These are phyloP conservation scores for Neofusicoccum kwambonambiense DNA, from an alignment of 2,329 filamentous ascomycete species.

Conservation along the genomic window DNA sequence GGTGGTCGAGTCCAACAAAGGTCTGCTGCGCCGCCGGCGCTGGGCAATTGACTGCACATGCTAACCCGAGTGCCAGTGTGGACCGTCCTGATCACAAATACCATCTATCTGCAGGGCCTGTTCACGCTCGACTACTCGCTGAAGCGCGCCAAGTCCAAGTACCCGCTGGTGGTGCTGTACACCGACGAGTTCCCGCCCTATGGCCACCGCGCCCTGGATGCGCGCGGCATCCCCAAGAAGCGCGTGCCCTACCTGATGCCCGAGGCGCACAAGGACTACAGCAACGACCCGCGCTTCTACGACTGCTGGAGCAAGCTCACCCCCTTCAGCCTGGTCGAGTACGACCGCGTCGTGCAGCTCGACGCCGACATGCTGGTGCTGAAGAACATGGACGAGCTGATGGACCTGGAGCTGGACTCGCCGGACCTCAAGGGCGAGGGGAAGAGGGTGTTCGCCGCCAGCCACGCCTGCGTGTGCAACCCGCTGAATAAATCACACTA, in stretches of 20 bases:
- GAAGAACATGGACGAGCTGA: conserved; percentile 87
- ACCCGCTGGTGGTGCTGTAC: conserved; percentile 80
- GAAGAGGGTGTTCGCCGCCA: conserved; percentile 72
- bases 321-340: conserved; percentile 73
- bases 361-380: conserved; percentile 86
- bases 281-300: conserved; percentile 78
- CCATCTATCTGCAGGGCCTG: conserved; percentile 76
- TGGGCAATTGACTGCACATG: background rate
- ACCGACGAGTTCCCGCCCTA: conserved; percentile 71
- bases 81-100: conserved; percentile 85
- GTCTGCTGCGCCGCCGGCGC: conserved; percentile 18
- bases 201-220: conserved; percentile 67
- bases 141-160: conserved; percentile 61
- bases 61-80: conserved; percentile 59
- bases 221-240: conserved; percentile 67
- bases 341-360: conserved; percentile 76
- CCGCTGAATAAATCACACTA: conserved; percentile 77
- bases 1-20: conserved; percentile 39
- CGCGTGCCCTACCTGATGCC: conserved; percentile 73
- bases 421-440: conserved; percentile 54
- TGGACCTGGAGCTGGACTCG: conserved; percentile 73
- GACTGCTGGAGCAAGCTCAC: conserved; percentile 88
- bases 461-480: conserved; percentile 85
- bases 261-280: conserved; percentile 63
- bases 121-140: conserved; percentile 79